Conservation (phyloP, 2,329 filamentous ascomycete species). For the Magnaporthiopsis poae region DNA sequence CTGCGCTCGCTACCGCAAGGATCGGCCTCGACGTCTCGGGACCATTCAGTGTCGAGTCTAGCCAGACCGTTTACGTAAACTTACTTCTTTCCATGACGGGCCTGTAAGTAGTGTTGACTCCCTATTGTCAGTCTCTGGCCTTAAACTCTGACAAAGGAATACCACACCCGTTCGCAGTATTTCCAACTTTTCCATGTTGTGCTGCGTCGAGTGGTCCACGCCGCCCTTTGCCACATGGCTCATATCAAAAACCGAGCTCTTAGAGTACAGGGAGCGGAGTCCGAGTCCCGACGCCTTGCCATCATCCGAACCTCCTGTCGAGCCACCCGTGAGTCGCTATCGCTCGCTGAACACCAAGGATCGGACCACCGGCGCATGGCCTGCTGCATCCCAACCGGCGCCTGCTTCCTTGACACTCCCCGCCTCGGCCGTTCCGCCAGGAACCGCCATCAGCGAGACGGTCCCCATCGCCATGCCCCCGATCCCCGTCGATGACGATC, state of each 20-base stretch:
- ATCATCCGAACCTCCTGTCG: background rate
- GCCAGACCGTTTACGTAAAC: slow-evolving; percentile 21
- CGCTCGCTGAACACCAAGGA: slow-evolving; percentile 1
- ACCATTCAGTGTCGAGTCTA: slow-evolving; percentile 12
- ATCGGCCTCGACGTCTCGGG: slow-evolving; percentile 10
- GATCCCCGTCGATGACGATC: background rate
- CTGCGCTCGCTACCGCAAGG: slow-evolving; percentile 19
- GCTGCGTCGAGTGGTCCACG: slow-evolving; percentile 5
- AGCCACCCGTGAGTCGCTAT: background rate
- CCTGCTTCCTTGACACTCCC: background rate
- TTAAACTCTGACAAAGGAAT: background rate
- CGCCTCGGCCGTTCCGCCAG: background rate
- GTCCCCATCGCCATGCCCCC: background rate
- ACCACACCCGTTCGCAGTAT: background rate
- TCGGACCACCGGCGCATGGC: slow-evolving; percentile 2
- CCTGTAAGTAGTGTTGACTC: slow-evolving; percentile 17
- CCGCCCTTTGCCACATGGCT: slow-evolving; percentile 5
- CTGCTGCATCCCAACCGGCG: background rate
- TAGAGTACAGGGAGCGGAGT: background rate
- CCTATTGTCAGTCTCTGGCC: background rate
- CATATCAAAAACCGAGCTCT: slow-evolving; percentile 4
- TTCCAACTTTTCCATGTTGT: background rate
- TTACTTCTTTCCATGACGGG: slow-evolving; percentile 22
- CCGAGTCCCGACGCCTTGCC: background rate
- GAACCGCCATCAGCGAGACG: background rate